These are phyloP conservation scores for Neodidymelliopsis sp. DNA, from an alignment of 2,329 filamentous ascomycete genomes.

Conservation along the genomic window DNA sequence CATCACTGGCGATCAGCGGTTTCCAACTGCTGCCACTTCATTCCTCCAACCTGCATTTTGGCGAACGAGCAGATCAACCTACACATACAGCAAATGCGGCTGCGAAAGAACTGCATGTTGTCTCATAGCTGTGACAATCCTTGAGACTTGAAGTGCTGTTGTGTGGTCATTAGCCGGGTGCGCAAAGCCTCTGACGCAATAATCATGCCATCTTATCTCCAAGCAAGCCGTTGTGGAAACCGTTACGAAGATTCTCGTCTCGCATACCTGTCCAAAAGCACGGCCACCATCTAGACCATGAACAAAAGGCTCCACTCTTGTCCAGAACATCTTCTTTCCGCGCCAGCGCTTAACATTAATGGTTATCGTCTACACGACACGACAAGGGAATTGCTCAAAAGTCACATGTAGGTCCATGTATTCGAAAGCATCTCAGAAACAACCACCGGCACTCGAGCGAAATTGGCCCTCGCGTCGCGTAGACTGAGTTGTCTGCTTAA, in stretches of 20 bases:
- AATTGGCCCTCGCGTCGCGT: too few species aligned
- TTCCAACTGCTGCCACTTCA: neutral
- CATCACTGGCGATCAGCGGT: conserved; percentile 1
- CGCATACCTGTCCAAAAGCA: conserved; percentile 6
- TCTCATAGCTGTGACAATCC: neutral
- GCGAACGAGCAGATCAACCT: too few species aligned
- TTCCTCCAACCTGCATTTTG: neutral
- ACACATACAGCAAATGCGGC: neutral
- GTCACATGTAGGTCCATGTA: too few species aligned
- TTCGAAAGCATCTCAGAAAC: too few species aligned
- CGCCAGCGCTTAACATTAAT: neutral
- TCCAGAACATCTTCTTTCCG: conserved; percentile 1
- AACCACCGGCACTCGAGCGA: too few species aligned
- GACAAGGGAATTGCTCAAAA: too few species aligned
- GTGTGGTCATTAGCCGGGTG: neutral
- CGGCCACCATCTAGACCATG: conserved; percentile 3
- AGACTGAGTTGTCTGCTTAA: too few species aligned
- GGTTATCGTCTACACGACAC: too few species aligned
- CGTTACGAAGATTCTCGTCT: neutral
- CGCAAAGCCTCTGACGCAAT: conserved; percentile 12
- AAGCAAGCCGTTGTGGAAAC: conserved; percentile 8
- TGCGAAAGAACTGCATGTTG: neutral
- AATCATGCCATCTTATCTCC: conserved; percentile 3
- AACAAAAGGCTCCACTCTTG: neutral
- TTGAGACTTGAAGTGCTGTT: neutral